phyloP scores from a whole-genome alignment of 2,329 filamentous ascomycete species.

The Beauveria bassiana region DNA sequence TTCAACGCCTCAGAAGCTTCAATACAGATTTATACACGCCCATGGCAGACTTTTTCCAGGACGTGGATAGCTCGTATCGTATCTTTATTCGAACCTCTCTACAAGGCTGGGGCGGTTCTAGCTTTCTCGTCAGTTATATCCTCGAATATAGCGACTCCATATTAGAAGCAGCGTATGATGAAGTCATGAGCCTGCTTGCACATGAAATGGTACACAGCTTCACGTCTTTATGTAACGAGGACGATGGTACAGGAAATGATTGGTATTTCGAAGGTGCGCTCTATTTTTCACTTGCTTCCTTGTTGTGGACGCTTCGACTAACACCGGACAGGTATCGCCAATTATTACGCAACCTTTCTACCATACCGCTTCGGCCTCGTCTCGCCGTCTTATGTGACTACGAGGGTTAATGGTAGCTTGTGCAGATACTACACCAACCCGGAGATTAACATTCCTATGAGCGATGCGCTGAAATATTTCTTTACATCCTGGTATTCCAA shows the following conservation, averaged over 20 bases:
- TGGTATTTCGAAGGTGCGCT: slow-evolving; percentile 14
- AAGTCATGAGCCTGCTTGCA: slow-evolving; percentile 7
- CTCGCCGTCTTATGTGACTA: slow-evolving; percentile 10
- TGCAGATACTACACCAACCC: slow-evolving; percentile 14
- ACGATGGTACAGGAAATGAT: slow-evolving; percentile 12
- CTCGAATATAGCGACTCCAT: slow-evolving; percentile 13
- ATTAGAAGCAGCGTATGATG: slow-evolving; percentile 2
- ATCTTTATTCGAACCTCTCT: slow-evolving; percentile 13
- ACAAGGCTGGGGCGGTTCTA: slow-evolving; percentile 10
- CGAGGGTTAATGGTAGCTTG: slow-evolving; percentile 9
- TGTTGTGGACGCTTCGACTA: background rate
- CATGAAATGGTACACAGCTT: slow-evolving; percentile 16
- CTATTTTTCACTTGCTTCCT: background rate
- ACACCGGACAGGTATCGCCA: slow-evolving; percentile 9
- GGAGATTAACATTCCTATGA: slow-evolving; percentile 4
- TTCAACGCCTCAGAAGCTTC: slow-evolving; percentile 11
- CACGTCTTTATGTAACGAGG: slow-evolving; percentile 5
- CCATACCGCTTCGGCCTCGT: slow-evolving; percentile 14
- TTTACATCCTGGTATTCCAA: slow-evolving; percentile 14
- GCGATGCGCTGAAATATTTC: slow-evolving; percentile 7
- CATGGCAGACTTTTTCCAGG: slow-evolving; percentile 11
- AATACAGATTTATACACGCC: slow-evolving; percentile 13
- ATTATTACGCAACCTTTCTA: slow-evolving; percentile 11
- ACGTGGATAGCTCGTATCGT: slow-evolving; percentile 9
- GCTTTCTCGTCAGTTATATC: slow-evolving; percentile 13